These are phyloP conservation scores for Tulasnella calospora DNA, from an alignment of 768 basidiomycete genomes.

Conservation along the genomic window DNA sequence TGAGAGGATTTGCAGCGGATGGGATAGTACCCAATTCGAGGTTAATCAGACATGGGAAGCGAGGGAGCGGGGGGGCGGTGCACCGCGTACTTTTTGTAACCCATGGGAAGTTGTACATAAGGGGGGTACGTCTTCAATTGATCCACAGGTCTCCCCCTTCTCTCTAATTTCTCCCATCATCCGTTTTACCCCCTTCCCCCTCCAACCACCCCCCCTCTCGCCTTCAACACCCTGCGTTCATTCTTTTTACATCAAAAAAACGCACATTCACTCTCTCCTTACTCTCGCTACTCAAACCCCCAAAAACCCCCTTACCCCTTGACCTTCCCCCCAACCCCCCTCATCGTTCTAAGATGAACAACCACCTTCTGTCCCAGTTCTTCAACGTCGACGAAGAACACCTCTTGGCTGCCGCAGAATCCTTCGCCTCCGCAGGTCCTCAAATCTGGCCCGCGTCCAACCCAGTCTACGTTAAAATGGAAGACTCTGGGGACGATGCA, in stretches of 20 bases:
- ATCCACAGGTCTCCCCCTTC: neutral
- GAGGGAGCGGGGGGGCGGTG: neutral
- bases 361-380: slow-evolving; percentile 8
- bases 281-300: neutral
- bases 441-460: neutral
- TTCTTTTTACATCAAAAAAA: neutral
- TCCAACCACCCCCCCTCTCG: too few species aligned
- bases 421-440: neutral
- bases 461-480: slow-evolving; percentile 10
- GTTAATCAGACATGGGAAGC: neutral
- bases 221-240: neutral
- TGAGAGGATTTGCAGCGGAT: neutral
- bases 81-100: neutral
- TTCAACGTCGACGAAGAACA: slow-evolving; percentile 18
- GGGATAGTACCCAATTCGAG: neutral
- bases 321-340: neutral
- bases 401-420: neutral
- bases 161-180: neutral
- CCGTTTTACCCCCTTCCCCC: neutral
- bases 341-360: neutral
- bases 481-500: neutral
- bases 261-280: neutral
- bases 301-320: neutral
- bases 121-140: neutral
- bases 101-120: neutral